Evolutionary conservation across 2,329 filamentous ascomycete genomes (phyloP), one percentile per base, ranked within the genome.

Genomic region (Paecilomyces variotii): DNA sequence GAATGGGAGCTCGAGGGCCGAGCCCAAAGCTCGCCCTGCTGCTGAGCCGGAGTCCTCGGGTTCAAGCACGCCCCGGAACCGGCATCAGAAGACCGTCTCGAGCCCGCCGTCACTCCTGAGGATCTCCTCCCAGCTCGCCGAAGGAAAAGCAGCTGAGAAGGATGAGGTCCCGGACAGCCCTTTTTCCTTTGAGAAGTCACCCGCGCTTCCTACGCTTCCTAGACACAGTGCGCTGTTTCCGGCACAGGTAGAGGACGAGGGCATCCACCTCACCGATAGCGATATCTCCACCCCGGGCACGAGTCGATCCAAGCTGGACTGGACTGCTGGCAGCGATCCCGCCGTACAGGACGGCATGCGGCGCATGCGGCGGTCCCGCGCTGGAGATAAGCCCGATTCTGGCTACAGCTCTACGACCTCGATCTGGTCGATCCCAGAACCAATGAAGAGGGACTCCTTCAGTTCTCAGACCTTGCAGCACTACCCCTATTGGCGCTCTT

Each of bases 351-450:
- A 53, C 19, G 54, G 55, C 35, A 54, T 54, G 14, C 49, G 14
- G 24, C 56, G 60, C 30, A 59, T 62, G 28, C 64, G 60, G 51
- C 68, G 62, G 34, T 59, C 59, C 3, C 64, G 57, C 24, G 66
- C 69, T 4, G 63, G 70, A 35, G 67, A 62, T 56, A 74, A 74
- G 56, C 66, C 65, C 11, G 73, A 76, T 57, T 75, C 72, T 56
- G 73, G 73, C 24, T 75, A 76, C 57, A 74, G 72, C 57, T 75
- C 72, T 32, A 69, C 70, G 11, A 66, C 69, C 7, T 74, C 72
- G 1, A 56, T 45, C 39, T 45, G 39, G 39, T 45, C 39, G 39
- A 45, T 45, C 12, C 2, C 39, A 45, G 55, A 56, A 52, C n/a
- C 45, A 6, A 56, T 24, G 34, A 27, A 52, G 3, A 51, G 39